A percentile compares a stretch with the other conserved stretches of the same genome.
These are phyloP conservation scores for Telopea speciosissima DNA, from an alignment of 177 flowering plant species.

Conservation along the genomic window DNA sequence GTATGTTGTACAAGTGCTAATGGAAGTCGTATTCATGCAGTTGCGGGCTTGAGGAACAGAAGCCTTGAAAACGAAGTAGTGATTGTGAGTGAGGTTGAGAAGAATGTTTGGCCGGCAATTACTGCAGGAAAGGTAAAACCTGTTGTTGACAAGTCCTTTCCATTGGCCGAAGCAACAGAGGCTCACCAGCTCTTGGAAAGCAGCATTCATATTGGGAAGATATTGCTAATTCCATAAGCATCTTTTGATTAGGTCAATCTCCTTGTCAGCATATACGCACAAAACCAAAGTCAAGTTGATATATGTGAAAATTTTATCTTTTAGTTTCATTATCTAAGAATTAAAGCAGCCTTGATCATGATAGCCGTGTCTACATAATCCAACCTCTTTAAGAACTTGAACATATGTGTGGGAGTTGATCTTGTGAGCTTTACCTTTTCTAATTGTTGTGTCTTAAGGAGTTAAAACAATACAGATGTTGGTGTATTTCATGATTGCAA, in stretches of 20 bases:
- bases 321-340: too few species aligned
- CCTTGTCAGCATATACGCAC: background rate
- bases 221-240: slow-evolving; percentile 53
- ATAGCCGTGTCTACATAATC: too few species aligned
- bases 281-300: too few species aligned
- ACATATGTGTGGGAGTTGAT: background rate
- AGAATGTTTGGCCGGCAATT: slow-evolving; percentile 91
- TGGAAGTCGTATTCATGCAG: slow-evolving; percentile 29
- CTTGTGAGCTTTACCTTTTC: background rate
- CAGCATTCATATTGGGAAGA: slow-evolving; percentile 86
- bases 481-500: background rate
- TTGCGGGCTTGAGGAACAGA: slow-evolving; percentile 65
- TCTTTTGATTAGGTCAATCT: background rate
- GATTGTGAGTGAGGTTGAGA: slow-evolving; percentile 79
- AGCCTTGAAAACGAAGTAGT: slow-evolving; percentile 60
- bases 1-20: background rate
- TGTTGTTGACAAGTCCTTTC: slow-evolving; percentile 48
- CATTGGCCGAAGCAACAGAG: slow-evolving; percentile 62
- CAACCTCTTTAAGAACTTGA: background rate
- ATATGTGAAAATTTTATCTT: too few species aligned
- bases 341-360: too few species aligned
- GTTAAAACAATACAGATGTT: too few species aligned
- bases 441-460: background rate
- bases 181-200: slow-evolving; percentile 77
- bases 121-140: slow-evolving; percentile 69